A percentile compares a stretch with the other conserved stretches of the same genome.
phyloP scores from a whole-genome alignment of 2,329 filamentous ascomycete genomes.

The Cordyceps pruinosa region DNA sequence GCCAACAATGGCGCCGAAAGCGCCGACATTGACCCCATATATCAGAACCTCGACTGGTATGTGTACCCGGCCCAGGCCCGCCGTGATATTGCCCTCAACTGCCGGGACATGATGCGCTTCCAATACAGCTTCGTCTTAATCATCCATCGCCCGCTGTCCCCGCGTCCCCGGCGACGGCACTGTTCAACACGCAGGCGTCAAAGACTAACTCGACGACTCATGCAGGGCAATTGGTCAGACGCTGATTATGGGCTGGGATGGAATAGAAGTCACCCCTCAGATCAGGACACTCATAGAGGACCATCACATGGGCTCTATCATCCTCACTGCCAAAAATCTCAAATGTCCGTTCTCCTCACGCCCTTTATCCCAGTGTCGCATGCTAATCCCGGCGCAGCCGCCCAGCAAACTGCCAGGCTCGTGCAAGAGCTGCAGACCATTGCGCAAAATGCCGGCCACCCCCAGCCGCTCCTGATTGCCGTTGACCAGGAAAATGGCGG shows the following conservation, averaged over 20 bases:
- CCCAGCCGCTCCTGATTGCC: slow-evolving; percentile 80
- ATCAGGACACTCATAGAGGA: slow-evolving; percentile 74
- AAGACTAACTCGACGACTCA: slow-evolving; percentile 1
- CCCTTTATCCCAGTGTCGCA: slow-evolving; percentile 10
- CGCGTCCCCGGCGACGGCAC: background rate
- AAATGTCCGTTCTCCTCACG: slow-evolving; percentile 53
- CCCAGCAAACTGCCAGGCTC: slow-evolving; percentile 79
- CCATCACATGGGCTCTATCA: slow-evolving; percentile 81
- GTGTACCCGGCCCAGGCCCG: slow-evolving; percentile 24
- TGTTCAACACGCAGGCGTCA: background rate
- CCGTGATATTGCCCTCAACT: background rate
- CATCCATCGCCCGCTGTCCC: background rate
- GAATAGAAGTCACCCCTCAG: slow-evolving; percentile 74
- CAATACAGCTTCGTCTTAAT: background rate
- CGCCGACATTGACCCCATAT: slow-evolving; percentile 50
- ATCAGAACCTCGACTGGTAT: slow-evolving; percentile 72
- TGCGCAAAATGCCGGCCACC: slow-evolving; percentile 83
- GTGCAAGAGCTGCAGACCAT: slow-evolving; percentile 90
- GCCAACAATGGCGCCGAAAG: slow-evolving; percentile 22
- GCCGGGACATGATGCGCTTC: background rate
- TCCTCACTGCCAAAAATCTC: slow-evolving; percentile 76
- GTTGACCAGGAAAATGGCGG: slow-evolving; percentile 97
- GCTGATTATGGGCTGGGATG: slow-evolving; percentile 81
- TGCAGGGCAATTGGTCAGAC: slow-evolving; percentile 68
- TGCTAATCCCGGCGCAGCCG: slow-evolving; percentile 51